These are phyloP conservation scores for Zarea fungicola DNA, from an alignment of 2,329 filamentous ascomycete species.

Conservation along the genomic window DNA sequence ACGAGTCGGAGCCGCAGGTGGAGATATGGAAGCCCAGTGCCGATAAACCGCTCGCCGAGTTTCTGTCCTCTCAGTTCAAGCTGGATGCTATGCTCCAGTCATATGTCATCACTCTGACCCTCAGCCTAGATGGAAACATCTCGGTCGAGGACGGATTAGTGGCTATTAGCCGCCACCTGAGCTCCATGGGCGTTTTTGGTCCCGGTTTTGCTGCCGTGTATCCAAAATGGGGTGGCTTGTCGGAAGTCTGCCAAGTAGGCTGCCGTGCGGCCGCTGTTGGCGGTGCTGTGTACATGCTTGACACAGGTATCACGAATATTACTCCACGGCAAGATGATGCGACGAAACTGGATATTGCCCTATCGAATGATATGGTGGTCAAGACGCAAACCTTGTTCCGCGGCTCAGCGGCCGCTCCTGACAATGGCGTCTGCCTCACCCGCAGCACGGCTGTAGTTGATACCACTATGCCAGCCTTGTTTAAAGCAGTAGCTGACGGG, in stretches of 20 bases:
- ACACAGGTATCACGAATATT: slow-evolving; percentile 53
- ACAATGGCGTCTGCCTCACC: slow-evolving; percentile 37
- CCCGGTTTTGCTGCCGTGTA: slow-evolving; percentile 84
- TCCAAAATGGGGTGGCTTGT: slow-evolving; percentile 86
- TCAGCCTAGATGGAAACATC: slow-evolving; percentile 61
- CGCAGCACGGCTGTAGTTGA: slow-evolving; percentile 65
- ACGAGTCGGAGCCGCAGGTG: slow-evolving; percentile 51
- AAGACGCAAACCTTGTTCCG: slow-evolving; percentile 50
- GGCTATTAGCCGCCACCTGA: slow-evolving; percentile 71
- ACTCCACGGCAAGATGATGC: slow-evolving; percentile 14
- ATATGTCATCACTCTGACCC: slow-evolving; percentile 60
- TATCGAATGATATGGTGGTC: slow-evolving; percentile 55
- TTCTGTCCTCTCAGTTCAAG: slow-evolving; percentile 58
- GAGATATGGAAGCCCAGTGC: slow-evolving; percentile 56
- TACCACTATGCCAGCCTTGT: slow-evolving; percentile 59
- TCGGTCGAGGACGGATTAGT: slow-evolving; percentile 63
- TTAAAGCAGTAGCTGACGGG: slow-evolving; percentile 67
- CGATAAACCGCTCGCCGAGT: slow-evolving; percentile 49
- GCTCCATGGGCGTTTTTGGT: slow-evolving; percentile 82
- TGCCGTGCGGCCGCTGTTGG: slow-evolving; percentile 89
- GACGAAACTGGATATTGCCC: slow-evolving; percentile 37
- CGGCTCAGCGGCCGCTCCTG: slow-evolving; percentile 28
- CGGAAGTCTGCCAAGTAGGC: slow-evolving; percentile 85
- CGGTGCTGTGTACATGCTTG: slow-evolving; percentile 84
- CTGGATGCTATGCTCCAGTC: slow-evolving; percentile 64